Percentiles rank a stretch among this genome's conserved stretches.
These are phyloP conservation scores for Auricularia cornea DNA, from an alignment of 768 basidiomycete genomes.

Conservation along the genomic window DNA sequence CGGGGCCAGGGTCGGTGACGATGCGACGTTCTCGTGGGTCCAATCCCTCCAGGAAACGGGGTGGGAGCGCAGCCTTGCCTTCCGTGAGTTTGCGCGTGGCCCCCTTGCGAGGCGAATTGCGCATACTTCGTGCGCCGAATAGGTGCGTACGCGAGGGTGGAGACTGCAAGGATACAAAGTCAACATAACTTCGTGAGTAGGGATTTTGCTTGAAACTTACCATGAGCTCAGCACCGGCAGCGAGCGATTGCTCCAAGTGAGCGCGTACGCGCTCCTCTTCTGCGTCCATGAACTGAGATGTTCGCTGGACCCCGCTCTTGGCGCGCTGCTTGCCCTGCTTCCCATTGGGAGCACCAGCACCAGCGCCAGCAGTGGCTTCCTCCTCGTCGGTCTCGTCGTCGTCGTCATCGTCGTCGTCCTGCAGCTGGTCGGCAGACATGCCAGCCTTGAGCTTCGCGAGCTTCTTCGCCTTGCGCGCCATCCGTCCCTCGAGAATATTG, in stretches of 20 bases:
- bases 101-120: not conserved
- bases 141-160: not conserved
- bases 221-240: slow-evolving; percentile 64
- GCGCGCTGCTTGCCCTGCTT: slow-evolving; percentile 14
- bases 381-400: slow-evolving; percentile 27
- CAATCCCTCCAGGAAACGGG: slow-evolving; percentile 24
- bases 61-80: slow-evolving; percentile 15
- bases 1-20: slow-evolving; percentile 4
- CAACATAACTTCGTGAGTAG: not conserved
- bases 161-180: not conserved
- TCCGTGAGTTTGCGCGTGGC: not conserved
- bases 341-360: too few relatives aligned
- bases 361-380: slow-evolving; percentile 47
- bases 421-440: slow-evolving; percentile 19
- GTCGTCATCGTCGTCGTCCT: slow-evolving; percentile 21
- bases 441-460: slow-evolving; percentile 23
- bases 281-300: slow-evolving; percentile 85
- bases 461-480: slow-evolving; percentile 11
- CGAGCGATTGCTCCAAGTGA: slow-evolving; percentile 80
- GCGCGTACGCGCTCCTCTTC: slow-evolving; percentile 64
- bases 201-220: slow-evolving; percentile 12
- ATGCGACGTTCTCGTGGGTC: slow-evolving; percentile 6
- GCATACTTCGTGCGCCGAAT: not conserved
- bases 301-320: slow-evolving; percentile 21
- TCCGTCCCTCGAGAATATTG: slow-evolving; percentile 66